phyloP scores from a whole-genome alignment of 257 asterid genomes.

The Fraxinus cuspidata region DNA sequence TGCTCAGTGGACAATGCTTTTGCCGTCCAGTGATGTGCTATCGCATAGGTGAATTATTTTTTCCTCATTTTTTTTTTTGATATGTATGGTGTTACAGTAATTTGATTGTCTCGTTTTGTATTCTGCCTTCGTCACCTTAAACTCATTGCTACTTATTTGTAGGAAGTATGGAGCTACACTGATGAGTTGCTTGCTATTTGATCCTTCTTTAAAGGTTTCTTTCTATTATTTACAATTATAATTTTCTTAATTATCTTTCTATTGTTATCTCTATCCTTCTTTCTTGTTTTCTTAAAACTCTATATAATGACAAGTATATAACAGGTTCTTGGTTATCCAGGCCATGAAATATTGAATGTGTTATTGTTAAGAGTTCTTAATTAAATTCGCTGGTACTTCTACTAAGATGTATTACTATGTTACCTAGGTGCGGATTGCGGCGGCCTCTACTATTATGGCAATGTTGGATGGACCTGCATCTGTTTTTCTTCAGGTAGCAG shows the following conservation, averaged over 20 bases:
- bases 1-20: conserved; percentile 84
- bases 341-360: conserved; percentile 19
- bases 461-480: conserved; percentile 91
- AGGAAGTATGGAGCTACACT: conserved; percentile 79
- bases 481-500: conserved; percentile 92
- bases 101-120: neutral
- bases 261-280: conserved; percentile 9
- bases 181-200: conserved; percentile 90
- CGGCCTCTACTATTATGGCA: conserved; percentile 73
- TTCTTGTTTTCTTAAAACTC: conserved; percentile 18
- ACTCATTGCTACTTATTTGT: conserved; percentile 29
- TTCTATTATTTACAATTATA: conserved; percentile 23
- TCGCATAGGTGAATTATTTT: conserved; percentile 66
- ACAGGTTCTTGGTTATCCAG: conserved; percentile 16
- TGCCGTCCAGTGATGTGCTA: conserved; percentile 84
- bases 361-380: conserved; percentile 10
- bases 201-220: conserved; percentile 75
- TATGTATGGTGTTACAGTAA: conserved; percentile 2
- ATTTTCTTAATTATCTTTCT: conserved; percentile 14
- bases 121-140: conserved; percentile 12
- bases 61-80: conserved; percentile 16
- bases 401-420: conserved; percentile 23
- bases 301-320: neutral
- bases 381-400: conserved; percentile 5
- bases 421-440: conserved; percentile 77